Conservation (phyloP, 2,329 filamentous ascomycete genomes). For the Arthroderma sp. region DNA sequence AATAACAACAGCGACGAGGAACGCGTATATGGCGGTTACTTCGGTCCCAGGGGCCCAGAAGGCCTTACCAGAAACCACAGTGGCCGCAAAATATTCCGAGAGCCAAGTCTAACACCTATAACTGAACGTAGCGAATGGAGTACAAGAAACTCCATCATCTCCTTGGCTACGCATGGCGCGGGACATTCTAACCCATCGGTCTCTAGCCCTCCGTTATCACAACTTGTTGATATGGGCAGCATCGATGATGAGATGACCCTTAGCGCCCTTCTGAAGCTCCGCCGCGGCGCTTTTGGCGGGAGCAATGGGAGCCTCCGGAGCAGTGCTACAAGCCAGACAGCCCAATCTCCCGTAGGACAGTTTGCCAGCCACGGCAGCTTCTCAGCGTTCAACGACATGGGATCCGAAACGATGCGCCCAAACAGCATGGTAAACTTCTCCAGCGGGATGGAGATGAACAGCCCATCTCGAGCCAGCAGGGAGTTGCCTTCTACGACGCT, state of each 20-base stretch:
- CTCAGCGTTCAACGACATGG: conserved; percentile 19
- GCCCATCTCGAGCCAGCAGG: no score
- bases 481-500: no score
- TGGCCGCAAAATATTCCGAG: conserved; percentile 59
- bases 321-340: conserved; percentile 24
- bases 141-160: conserved; percentile 82
- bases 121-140: conserved; percentile 94
- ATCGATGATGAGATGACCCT: conserved; percentile 59
- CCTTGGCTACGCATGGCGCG: conserved; percentile 44
- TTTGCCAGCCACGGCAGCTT: conserved; percentile 23
- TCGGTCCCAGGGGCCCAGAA: conserved; percentile 59
- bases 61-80: conserved; percentile 52
- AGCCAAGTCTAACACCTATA: conserved; percentile 90
- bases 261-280: conserved; percentile 56
- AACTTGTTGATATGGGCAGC: conserved; percentile 52
- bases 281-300: conserved; percentile 66
- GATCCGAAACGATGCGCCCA: not conserved
- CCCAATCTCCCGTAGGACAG: conserved; percentile 19
- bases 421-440: no score
- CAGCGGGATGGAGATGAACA: no score
- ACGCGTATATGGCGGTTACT: conserved; percentile 75
- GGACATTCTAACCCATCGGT: conserved; percentile 38
- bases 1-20: conserved; percentile 39
- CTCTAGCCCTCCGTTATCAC: conserved; percentile 60
- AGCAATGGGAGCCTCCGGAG: conserved; percentile 61